phyloP scores from a whole-genome alignment of 192 early-diverging fungal species.

The Backusella liffmaniae region DNA sequence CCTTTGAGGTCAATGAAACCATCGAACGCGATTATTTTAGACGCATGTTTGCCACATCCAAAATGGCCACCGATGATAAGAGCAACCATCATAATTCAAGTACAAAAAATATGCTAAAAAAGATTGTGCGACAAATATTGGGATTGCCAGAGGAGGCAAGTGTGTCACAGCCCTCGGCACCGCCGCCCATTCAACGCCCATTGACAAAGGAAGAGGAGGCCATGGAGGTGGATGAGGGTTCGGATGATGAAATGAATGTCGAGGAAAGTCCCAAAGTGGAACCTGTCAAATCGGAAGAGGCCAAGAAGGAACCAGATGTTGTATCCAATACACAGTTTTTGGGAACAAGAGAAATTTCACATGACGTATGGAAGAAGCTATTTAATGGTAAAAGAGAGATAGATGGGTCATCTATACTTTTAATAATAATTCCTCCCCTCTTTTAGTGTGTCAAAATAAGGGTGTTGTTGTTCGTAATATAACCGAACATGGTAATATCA shows the following conservation, averaged over 20 bases:
- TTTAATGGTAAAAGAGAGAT: conserved; percentile 22
- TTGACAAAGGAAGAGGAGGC: conserved; percentile 18
- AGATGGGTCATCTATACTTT: neutral
- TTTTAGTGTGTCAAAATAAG: conserved; percentile 20
- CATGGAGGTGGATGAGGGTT: conserved; percentile 8
- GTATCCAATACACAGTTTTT: conserved; percentile 4
- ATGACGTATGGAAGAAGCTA: conserved; percentile 29
- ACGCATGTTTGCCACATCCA: conserved; percentile 31
- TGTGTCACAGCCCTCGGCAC: too few species aligned
- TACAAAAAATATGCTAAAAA: conserved; percentile 21
- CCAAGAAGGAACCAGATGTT: neutral
- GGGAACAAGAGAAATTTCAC: conserved; percentile 17
- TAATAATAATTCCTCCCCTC: neutral
- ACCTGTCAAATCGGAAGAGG: neutral
- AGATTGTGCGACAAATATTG: conserved; percentile 26
- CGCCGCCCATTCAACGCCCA: neutral
- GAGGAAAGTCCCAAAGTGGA: neutral
- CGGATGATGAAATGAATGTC: conserved; percentile 3
- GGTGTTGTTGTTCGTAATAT: conserved; percentile 22
- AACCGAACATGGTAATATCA: conserved; percentile 15
- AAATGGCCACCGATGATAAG: conserved; percentile 21
- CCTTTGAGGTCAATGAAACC: conserved; percentile 25
- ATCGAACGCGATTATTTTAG: conserved; percentile 32
- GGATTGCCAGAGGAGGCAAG: neutral
- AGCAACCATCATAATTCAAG: conserved; percentile 14